Base-by-base conservation (phyloP, 192 early-diverging fungal species). In the Spinellus fusiger region DNA sequence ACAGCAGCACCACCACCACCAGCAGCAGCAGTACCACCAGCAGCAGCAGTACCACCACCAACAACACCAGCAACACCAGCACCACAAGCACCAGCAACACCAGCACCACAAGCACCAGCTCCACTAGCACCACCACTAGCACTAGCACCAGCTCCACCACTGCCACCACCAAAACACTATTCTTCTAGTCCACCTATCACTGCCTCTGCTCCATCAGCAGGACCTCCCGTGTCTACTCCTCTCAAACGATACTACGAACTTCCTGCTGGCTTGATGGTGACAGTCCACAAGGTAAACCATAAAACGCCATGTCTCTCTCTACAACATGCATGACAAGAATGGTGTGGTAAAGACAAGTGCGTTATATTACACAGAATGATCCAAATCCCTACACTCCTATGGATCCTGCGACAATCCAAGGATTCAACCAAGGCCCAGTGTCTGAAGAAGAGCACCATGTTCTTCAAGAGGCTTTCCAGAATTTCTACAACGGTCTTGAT, bases 211-310 rank as follows among this genome's bases (percentile, higher is more conserved):
- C n/a, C n/a, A n/a, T n/a, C n/a, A n/a, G n/a, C n/a, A n/a, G n/a
- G n/a, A n/a, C n/a, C n/a, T n/a, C n/a, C n/a, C n/a, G n/a, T n/a
- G n/a, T n/a, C 25, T 9, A 48, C 40, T 27, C 60, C 32, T 13
- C 32, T 34, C 12, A 57, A 48, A 26, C 33, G 48, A n/a, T 66
- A 66, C 27, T 60, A 31, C 52, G 64, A 59, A 48, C 32, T 66
- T n/a, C 64, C 64, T 6, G 64, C 50, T 18, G 56, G 64, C n/a
- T 59, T 38, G 18, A 66, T 66, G 64, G 20, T 54, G 40, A 15
- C 25, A 12, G 49, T 37, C 18, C 40, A 25, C 5, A 59, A 66
- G 57, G 64, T 66, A 66, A 53, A 22, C 9, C 16, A 16, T 27
- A 35, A 32, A 49, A 23, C 34, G n/a, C n/a, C n/a, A n/a, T n/a